Evolutionary conservation across 805 yeast species (phyloP).

Genomic region (Candida vaughaniae): DNA sequence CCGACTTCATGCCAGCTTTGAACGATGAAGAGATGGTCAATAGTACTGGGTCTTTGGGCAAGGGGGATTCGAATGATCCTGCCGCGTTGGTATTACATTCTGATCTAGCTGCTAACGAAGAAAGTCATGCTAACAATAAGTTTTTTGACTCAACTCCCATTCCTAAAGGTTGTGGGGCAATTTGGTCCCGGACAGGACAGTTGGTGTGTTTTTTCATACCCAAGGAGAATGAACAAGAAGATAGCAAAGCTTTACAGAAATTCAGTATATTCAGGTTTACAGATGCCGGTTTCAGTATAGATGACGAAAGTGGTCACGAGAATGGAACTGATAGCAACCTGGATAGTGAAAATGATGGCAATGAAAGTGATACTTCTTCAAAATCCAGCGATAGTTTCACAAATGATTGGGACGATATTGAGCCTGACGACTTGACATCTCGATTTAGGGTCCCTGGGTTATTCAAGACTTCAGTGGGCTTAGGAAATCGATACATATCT

Average conservation of each 20-base stretch:
- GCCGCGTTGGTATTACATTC: slow-evolving; percentile 4
- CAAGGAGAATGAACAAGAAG: slow-evolving; percentile 31
- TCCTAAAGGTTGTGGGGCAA: slow-evolving; percentile 92
- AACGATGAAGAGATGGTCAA: slow-evolving; percentile 33
- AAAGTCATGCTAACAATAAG: slow-evolving; percentile 9
- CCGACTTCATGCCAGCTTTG: slow-evolving; percentile 43
- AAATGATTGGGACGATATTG: slow-evolving; percentile 67
- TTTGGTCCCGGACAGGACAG: slow-evolving; percentile 78
- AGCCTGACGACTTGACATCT: slow-evolving; percentile 52
- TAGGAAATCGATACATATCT: slow-evolving; percentile 32
- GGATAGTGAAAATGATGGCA: slow-evolving; percentile 22
- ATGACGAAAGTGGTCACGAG: slow-evolving; percentile 19
- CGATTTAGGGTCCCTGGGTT: slow-evolving; percentile 53
- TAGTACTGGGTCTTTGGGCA: slow-evolving; percentile 19
- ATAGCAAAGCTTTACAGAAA: slow-evolving; percentile 44
- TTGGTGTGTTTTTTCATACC: slow-evolving; percentile 81
- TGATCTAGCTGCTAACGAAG: slow-evolving; percentile 1
- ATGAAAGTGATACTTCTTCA: slow-evolving; percentile 14
- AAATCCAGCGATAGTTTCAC: slow-evolving; percentile 59
- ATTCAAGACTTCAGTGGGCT: slow-evolving; percentile 39
- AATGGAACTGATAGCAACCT: slow-evolving; percentile 14
- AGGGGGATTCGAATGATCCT: slow-evolving; percentile 3
- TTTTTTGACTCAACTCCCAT: slow-evolving; percentile 79
- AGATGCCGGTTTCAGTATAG: slow-evolving; percentile 45
- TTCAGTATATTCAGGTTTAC: slow-evolving; percentile 44